Evolutionary conservation across 2,329 filamentous ascomycete genomes (phyloP).

Genomic region (Sporothrix humicola): DNA sequence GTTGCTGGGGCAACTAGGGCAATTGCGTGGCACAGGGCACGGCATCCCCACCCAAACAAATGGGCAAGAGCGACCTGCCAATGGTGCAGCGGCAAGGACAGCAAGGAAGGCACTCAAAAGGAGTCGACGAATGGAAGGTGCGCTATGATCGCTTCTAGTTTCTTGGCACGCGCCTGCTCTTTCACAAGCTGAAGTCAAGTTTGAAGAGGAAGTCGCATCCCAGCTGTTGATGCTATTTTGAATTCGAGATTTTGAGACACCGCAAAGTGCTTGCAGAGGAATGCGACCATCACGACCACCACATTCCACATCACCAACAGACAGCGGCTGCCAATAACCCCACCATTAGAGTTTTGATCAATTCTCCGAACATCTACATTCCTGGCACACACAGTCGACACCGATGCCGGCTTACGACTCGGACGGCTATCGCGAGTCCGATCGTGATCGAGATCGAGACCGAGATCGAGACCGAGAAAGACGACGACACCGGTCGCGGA

Average conservation of each 20-base stretch:
- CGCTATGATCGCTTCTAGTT: constrained; percentile 17
- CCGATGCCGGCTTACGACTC: constrained; percentile 29
- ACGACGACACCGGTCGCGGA: constrained; percentile 26
- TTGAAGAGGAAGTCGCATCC: background rate
- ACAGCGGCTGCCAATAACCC: too few species aligned
- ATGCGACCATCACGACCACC: background rate
- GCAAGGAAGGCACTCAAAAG: background rate
- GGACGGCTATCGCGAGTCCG: constrained; percentile 32
- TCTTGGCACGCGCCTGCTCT: constrained; percentile 21
- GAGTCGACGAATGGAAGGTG: constrained; percentile 3
- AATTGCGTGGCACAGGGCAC: constrained; percentile 24
- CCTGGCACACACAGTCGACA: background rate
- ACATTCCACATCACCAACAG: background rate
- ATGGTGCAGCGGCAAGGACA: constrained; percentile 3
- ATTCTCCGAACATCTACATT: background rate
- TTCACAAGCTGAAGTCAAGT: constrained; percentile 5
- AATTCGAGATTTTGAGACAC: background rate
- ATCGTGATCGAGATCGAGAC: background rate
- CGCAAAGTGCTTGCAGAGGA: background rate
- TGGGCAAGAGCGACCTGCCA: constrained; percentile 22
- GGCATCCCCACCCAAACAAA: constrained; percentile 27
- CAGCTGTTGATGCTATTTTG: background rate
- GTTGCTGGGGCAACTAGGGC: constrained; percentile 23
- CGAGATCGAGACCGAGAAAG: constrained; percentile 17
- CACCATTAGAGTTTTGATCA: background rate